Evolutionary conservation across 2,329 filamentous ascomycete species (phyloP), one percentile per base, ranked within the genome.

Genomic region (Diaporthe eres): DNA sequence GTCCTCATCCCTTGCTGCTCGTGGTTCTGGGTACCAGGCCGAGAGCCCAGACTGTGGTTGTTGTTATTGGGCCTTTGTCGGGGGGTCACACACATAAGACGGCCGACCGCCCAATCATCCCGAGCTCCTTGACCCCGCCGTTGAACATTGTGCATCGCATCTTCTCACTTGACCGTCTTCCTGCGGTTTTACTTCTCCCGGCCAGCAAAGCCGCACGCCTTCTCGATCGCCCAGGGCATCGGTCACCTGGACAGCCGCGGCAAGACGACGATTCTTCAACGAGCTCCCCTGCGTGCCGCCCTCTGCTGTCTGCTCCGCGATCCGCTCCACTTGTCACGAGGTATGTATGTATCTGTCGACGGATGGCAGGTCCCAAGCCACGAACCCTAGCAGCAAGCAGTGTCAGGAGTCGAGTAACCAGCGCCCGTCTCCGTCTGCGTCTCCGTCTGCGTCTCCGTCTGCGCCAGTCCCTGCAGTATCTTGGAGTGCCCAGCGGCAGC

Each of bases 391-490:
- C 58, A 65, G 68, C 70, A 67, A 65, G 34, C 71, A 65, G 49
- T 55, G 60, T 55, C 49, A 28, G 71, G 51, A 63, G 58, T 57
- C 58, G 71, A 65, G 60, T 53, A 75, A 75, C 44, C 75, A 75
- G 63, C 57, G 57, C 37, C 73, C 49, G 65, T 71, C 67, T 55
- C 65, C 65, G 49, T 55, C 34, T 34, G 34, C 34, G 31, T 34
- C 31, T 34, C 31, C 31, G 31, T 37, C 49, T 70, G 47, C 65
- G 34, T 55, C 65, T 42, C 58, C 31, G 71, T 70, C 63, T 74
- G 74, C 76, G 72, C 57, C 55, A 39, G 78, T 79, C 78, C 78
- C 78, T 78, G 78, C 78, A 80, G 77, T 78, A 76, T 76, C 77
- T 70, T 65, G 71, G 61, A 73, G 58, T 53, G 71, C 77, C 75